A percentile compares a stretch with the other conserved stretches of the same genome.
phyloP scores from a whole-genome alignment of 306 rosid genomes.

The Dalbergia cochinchinensis region DNA sequence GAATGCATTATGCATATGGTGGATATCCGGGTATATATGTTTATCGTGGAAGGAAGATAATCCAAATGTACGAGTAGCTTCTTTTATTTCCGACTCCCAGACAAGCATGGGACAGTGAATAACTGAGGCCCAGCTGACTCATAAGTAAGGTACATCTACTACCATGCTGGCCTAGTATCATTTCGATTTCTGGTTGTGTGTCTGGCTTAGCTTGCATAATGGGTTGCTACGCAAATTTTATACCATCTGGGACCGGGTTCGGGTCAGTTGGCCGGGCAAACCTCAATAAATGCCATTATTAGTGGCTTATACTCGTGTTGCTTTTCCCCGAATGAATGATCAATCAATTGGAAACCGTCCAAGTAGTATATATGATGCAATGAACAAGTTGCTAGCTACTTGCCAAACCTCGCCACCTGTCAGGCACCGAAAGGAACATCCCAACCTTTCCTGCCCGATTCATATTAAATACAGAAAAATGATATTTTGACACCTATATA shows the following conservation, averaged over 20 bases:
- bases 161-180: conserved; percentile 18
- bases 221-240: conserved; percentile 36
- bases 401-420: conserved; percentile 37
- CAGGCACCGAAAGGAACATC: conserved; percentile 47
- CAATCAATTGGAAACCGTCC: background rate
- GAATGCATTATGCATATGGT: too few species aligned
- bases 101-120: conserved; percentile 39
- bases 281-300: conserved; percentile 30
- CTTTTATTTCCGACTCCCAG: background rate
- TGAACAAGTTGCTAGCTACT: conserved; percentile 34
- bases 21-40: too few species aligned
- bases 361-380: conserved; percentile 27
- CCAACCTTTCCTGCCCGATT: conserved; percentile 25
- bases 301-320: background rate
- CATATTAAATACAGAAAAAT: too few species aligned
- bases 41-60: too few species aligned
- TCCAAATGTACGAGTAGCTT: background rate
- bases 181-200: conserved; percentile 33
- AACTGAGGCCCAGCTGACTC: background rate
- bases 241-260: background rate
- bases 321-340: background rate
- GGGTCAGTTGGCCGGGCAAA: conserved; percentile 36
- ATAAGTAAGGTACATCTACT: background rate
- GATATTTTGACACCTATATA: too few species aligned
- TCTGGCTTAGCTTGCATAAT: conserved; percentile 10